These are phyloP conservation scores for Trichoderma gracile DNA, from an alignment of 2,329 filamentous ascomycete genomes.

Conservation along the genomic window DNA sequence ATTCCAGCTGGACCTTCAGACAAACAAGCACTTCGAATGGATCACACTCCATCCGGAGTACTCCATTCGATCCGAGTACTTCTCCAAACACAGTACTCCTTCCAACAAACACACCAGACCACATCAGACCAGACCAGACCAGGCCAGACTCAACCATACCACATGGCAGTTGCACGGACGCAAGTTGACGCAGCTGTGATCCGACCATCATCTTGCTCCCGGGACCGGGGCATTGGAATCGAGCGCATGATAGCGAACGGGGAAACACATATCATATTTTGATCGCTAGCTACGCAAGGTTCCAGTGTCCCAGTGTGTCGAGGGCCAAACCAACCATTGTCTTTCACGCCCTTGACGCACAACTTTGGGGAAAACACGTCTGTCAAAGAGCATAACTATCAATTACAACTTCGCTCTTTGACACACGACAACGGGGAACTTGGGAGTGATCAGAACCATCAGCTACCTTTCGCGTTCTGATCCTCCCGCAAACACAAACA, in stretches of 20 bases:
- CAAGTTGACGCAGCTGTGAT: slow-evolving; percentile 2
- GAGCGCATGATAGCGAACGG: slow-evolving; percentile 6
- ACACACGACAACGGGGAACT: neutral
- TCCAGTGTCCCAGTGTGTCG: neutral
- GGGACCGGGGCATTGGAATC: neutral
- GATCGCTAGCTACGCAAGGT: neutral
- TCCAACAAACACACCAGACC: neutral
- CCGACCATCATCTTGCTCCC: neutral
- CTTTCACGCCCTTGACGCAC: neutral
- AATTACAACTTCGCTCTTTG: neutral
- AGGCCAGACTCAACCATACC: neutral
- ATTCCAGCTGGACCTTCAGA: too few relatives aligned
- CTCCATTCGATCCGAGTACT: neutral
- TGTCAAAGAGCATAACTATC: neutral
- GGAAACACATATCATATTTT: neutral
- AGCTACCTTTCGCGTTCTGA: neutral
- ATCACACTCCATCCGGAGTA: neutral
- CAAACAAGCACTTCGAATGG: neutral
- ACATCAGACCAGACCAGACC: neutral
- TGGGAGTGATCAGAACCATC: slow-evolving; percentile 2
- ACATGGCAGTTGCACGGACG: neutral
- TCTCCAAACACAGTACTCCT: neutral
- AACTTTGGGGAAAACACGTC: neutral
- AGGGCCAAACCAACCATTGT: neutral
- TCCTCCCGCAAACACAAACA: slow-evolving; percentile 1